Evolutionary conservation across 495 filamentous ascomycete species (phyloP).

Genomic region (Daldinia grandis): DNA sequence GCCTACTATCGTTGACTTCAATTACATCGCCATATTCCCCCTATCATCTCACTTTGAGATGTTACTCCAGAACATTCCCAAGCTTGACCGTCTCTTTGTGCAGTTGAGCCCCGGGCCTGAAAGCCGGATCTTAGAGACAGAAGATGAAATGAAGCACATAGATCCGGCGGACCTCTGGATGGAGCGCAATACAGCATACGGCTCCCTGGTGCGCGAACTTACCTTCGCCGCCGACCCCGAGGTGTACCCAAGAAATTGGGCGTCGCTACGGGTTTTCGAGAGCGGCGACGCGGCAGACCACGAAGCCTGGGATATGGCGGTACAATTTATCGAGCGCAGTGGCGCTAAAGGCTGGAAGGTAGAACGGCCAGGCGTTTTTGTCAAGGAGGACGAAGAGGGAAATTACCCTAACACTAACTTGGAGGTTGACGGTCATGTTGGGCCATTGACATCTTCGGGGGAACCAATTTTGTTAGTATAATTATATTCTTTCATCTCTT

Average conservation of each 20-base stretch:
- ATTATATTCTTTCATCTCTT: neutral
- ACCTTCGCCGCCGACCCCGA: conserved; percentile 4
- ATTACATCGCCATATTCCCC: conserved; percentile 60
- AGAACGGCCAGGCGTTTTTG: conserved; percentile 53
- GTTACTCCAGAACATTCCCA: conserved; percentile 49
- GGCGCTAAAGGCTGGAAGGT: conserved; percentile 48
- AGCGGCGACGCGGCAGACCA: conserved; percentile 53
- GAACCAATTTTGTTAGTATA: conserved; percentile 22
- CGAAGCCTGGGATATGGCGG: conserved; percentile 57
- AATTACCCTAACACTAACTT: neutral
- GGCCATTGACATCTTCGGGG: neutral
- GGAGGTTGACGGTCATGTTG: conserved; percentile 35
- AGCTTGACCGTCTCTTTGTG: conserved; percentile 53
- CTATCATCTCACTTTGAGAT: conserved; percentile 49
- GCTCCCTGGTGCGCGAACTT: conserved; percentile 50
- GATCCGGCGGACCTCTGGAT: conserved; percentile 55
- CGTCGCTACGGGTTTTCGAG: conserved; percentile 51
- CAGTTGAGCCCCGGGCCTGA: conserved; percentile 53
- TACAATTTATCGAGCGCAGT: conserved; percentile 48
- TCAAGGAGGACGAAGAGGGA: conserved; percentile 28
- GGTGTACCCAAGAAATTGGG: conserved; percentile 45
- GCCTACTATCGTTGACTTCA: conserved; percentile 50
- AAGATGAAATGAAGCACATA: conserved; percentile 49
- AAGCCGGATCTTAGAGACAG: conserved; percentile 48
- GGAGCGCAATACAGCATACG: conserved; percentile 56